Base-by-base conservation (phyloP, 2,329 filamentous ascomycete species). In the Phoma sp. region DNA sequence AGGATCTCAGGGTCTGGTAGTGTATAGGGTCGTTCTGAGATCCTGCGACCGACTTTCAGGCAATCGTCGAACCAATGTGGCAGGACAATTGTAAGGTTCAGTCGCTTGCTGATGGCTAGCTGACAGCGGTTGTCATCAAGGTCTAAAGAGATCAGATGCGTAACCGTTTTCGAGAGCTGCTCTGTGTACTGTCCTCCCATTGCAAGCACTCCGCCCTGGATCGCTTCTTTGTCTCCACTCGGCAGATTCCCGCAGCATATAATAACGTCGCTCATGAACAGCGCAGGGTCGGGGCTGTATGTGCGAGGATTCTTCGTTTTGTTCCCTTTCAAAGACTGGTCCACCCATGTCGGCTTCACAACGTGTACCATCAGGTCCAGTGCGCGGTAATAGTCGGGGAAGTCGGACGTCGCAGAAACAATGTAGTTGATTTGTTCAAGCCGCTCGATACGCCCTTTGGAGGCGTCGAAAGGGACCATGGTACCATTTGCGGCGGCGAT, bases 31-130 rank as follows among this genome's bases (percentile, higher is more conserved):
- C 81, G 79, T 73, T 99, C 95, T 64, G 91, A 89, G 64, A 99
- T 97, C 55, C 91, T 87, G 75, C 92, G 93, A 44, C 94, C 93
- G 25, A 99, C 85, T 75, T 91, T 95, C 64, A 99, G 85, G 76
- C 95, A 99, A 73, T 97, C 94, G 66, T 98, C 94, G 71, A 99
- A 97, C 91, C 95, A 98, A 72, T 98, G 95, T 33, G 95, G 95
- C 47, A 99, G 81, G 17, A 99, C 91, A 55, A 97, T 89, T 75
- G 92, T 93, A 74, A 86, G 86, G 50, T 86, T 86, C 49, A 91
- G 80, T 2, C 83, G 84, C 74, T 88, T 96, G 8, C 82, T 78
- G 38, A 80, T 62, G 0, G 88, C 89, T 49, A 85, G 72, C 57
- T 82, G 71, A 58, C 88, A 90, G 72, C 92, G 92, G 2, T 87